A percentile compares a stretch with the other conserved stretches of the same genome.
These are phyloP conservation scores for Neurospora sp. DNA, from an alignment of 495 filamentous ascomycete species.

Conservation along the genomic window DNA sequence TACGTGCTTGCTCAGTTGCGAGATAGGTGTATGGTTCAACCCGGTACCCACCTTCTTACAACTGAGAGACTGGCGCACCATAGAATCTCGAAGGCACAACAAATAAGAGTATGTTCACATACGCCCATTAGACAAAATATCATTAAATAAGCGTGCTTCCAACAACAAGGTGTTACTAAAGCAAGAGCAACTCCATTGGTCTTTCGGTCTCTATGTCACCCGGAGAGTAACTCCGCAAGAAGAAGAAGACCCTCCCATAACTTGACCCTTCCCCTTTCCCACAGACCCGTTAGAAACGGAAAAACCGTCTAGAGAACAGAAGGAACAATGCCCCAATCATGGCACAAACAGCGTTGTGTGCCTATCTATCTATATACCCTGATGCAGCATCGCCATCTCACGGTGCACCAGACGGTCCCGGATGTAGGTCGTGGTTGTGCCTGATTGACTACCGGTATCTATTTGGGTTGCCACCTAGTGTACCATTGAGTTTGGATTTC, in stretches of 20 bases:
- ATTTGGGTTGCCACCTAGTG: not conserved
- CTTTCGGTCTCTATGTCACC: not conserved
- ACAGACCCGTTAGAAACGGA: not conserved
- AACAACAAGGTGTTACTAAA: not conserved
- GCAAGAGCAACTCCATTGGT: not conserved
- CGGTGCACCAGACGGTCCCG: not conserved
- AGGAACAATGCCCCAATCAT: not conserved
- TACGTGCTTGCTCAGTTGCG: too few relatives aligned
- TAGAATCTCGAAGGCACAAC: not conserved
- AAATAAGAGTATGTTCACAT: not conserved
- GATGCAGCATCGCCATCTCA: not conserved
- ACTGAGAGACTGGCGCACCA: not conserved
- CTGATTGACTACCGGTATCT: not conserved
- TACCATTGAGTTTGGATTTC: not conserved
- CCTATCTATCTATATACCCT: not conserved
- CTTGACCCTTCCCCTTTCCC: not conserved
- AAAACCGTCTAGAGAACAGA: not conserved
- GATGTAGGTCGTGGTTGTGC: not conserved
- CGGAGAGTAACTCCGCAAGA: not conserved
- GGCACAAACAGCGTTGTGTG: not conserved
- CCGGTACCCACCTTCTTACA: not conserved
- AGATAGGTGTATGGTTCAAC: too few relatives aligned
- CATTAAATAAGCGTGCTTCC: not conserved
- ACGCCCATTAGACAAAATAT: not conserved
- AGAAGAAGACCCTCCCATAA: not conserved